phyloP scores from a whole-genome alignment of 1,284 basidiomycete genomes.

The Fistulinella cinereoalba region DNA sequence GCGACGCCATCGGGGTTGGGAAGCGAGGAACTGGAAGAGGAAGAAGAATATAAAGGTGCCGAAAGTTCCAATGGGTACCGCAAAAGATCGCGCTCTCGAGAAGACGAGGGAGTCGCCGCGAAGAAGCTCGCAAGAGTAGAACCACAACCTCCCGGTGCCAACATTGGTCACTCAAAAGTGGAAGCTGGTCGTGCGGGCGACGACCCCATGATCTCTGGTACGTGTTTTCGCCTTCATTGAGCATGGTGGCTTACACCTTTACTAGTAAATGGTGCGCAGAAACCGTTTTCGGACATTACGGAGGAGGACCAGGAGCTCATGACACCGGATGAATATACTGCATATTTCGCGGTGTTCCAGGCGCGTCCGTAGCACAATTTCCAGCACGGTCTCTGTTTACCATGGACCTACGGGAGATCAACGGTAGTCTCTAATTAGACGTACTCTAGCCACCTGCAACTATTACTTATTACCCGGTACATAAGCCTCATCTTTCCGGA shows the following conservation, averaged over 20 bases:
- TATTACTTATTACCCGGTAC: too few species aligned
- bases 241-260: slow-evolving; percentile 3
- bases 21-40: slow-evolving; percentile 55
- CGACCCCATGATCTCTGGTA: slow-evolving; percentile 64
- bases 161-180: neutral
- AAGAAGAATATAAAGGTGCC: slow-evolving; percentile 66
- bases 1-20: slow-evolving; percentile 55
- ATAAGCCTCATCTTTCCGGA: too few species aligned
- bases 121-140: slow-evolving; percentile 49
- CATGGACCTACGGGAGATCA: slow-evolving; percentile 7
- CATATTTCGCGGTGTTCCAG: slow-evolving; percentile 67
- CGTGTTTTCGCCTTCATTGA: slow-evolving; percentile 21
- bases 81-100: slow-evolving; percentile 65
- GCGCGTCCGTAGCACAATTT: slow-evolving; percentile 28
- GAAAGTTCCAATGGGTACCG: slow-evolving; percentile 66
- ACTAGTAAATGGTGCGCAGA: slow-evolving; percentile 65
- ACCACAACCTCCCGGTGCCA: slow-evolving; percentile 8
- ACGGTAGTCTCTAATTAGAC: slow-evolving; percentile 11
- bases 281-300: slow-evolving; percentile 69
- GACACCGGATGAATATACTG: slow-evolving; percentile 82
- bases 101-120: slow-evolving; percentile 48
- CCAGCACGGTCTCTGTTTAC: slow-evolving; percentile 6
- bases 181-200: slow-evolving; percentile 1
- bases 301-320: slow-evolving; percentile 82
- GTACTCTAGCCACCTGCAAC: slow-evolving; percentile 14